Conservation (phyloP, 2,329 filamentous ascomycete species). For the Cladosporium sp. region DNA sequence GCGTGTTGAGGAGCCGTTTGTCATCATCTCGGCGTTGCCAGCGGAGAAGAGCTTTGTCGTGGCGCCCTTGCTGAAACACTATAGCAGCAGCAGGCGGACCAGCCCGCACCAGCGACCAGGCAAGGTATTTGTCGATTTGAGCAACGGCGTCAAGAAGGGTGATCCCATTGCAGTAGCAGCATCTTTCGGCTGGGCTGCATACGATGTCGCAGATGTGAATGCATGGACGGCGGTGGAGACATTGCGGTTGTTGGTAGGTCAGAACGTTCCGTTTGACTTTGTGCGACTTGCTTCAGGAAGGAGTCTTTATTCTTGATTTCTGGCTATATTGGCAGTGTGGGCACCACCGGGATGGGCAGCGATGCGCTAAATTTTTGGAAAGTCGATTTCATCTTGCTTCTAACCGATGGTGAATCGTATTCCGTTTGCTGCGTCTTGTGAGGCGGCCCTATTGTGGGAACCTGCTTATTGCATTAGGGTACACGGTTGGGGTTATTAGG, state of each 20-base stretch:
- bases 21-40: conserved; percentile 73
- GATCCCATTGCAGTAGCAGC: conserved; percentile 67
- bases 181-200: conserved; percentile 71
- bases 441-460: too few species aligned
- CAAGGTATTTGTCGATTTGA: conserved; percentile 78
- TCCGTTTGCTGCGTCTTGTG: too few species aligned
- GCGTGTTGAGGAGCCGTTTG: conserved; percentile 71
- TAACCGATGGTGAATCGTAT: too few species aligned
- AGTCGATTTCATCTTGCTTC: too few species aligned
- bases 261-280: conserved; percentile 86
- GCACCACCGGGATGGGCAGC: too few species aligned
- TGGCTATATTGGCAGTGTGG: too few species aligned
- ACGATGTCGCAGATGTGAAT: conserved; percentile 72
- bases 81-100: conserved; percentile 33
- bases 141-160: conserved; percentile 58
- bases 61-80: conserved; percentile 70
- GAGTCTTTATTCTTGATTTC: conserved; percentile 28
- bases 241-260: conserved; percentile 69
- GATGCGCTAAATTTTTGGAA: too few species aligned
- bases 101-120: conserved; percentile 32
- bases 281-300: conserved; percentile 66
- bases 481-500: too few species aligned
- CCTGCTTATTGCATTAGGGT: too few species aligned
- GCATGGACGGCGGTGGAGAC: conserved; percentile 83
- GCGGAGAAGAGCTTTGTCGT: conserved; percentile 75